Evolutionary conservation across 1,139 yeast genomes (phyloP).

Genomic region (Zhuliangozyma blackwelliae): DNA sequence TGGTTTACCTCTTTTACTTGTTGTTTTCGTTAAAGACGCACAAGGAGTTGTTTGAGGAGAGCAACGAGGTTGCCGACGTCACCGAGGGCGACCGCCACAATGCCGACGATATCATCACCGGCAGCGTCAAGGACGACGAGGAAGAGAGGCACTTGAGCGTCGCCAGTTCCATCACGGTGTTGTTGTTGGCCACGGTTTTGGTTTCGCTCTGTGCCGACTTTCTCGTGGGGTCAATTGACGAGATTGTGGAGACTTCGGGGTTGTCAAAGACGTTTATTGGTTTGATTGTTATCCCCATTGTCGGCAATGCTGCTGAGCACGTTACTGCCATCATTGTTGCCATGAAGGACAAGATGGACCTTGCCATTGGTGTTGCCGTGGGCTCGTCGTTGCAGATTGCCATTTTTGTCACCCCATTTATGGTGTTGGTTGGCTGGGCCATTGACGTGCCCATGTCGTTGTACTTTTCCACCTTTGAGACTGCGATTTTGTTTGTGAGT

Average conservation of each 20-base stretch:
- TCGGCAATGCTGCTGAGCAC: slow-evolving; percentile 98
- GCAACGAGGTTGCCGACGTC: slow-evolving; percentile 26
- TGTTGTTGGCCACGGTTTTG: slow-evolving; percentile 65
- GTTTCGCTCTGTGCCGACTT: slow-evolving; percentile 92
- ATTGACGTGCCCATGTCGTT: slow-evolving; percentile 90
- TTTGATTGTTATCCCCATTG: slow-evolving; percentile 87
- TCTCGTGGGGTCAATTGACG: slow-evolving; percentile 89
- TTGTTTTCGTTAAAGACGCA: slow-evolving; percentile 89
- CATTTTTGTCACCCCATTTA: slow-evolving; percentile 87
- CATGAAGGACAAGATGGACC: slow-evolving; percentile 93
- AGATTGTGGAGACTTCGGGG: slow-evolving; percentile 77
- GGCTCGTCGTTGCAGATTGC: slow-evolving; percentile 98
- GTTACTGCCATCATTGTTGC: slow-evolving; percentile 96
- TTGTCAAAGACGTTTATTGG: slow-evolving; percentile 94
- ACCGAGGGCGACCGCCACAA: slow-evolving; percentile 16
- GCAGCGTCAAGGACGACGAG: slow-evolving; percentile 16
- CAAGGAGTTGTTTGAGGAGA: slow-evolving; percentile 43
- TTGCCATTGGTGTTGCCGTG: slow-evolving; percentile 94
- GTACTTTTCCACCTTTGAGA: slow-evolving; percentile 88
- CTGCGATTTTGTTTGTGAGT: slow-evolving; percentile 82
- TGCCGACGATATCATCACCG: slow-evolving; percentile 21
- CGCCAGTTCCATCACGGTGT: slow-evolving; percentile 38
- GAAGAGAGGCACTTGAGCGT: slow-evolving; percentile 32
- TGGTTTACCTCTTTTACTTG: slow-evolving; percentile 75
- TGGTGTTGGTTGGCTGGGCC: slow-evolving; percentile 90